Evolutionary conservation across 148 eudicot genomes (phyloP).

Genomic region (Cornus florida): DNA sequence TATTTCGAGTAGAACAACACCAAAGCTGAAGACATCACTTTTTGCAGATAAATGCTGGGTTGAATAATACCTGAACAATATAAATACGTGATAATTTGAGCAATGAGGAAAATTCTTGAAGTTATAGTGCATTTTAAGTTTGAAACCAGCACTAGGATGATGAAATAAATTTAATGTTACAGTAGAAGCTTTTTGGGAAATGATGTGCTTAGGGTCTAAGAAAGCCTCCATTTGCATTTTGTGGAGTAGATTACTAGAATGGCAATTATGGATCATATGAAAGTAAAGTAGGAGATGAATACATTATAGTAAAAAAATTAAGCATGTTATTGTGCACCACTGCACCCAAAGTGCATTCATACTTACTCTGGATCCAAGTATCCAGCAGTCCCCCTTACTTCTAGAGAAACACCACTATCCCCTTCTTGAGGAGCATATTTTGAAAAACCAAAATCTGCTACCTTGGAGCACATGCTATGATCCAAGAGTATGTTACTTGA

Average conservation of each 20-base stretch:
- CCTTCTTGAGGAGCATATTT: conserved; percentile 70
- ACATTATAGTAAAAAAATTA: background rate
- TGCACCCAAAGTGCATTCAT: background rate
- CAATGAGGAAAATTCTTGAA: background rate
- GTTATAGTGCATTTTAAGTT: background rate
- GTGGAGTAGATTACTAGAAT: background rate
- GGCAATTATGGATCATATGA: background rate
- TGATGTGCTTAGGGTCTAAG: background rate
- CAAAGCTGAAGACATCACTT: conserved; percentile 64
- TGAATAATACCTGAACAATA: conserved; percentile 46
- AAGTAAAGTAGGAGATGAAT: background rate
- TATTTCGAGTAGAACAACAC: conserved; percentile 56
- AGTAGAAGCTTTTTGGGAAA: background rate
- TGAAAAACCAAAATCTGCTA: conserved; percentile 61
- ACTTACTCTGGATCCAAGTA: conserved; percentile 69
- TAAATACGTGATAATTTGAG: background rate
- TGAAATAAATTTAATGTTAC: background rate
- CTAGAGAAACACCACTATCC: conserved; percentile 51
- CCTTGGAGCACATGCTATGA: conserved; percentile 60
- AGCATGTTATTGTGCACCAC: background rate
- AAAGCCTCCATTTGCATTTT: background rate
- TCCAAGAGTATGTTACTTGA: conserved; percentile 67
- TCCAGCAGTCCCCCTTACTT: conserved; percentile 64
- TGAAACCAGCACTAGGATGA: background rate
- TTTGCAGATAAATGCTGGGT: conserved; percentile 59